These are phyloP conservation scores for Chlamydomonas urium DNA, from an alignment of 139 green algal genomes.

Conservation along the genomic window DNA sequence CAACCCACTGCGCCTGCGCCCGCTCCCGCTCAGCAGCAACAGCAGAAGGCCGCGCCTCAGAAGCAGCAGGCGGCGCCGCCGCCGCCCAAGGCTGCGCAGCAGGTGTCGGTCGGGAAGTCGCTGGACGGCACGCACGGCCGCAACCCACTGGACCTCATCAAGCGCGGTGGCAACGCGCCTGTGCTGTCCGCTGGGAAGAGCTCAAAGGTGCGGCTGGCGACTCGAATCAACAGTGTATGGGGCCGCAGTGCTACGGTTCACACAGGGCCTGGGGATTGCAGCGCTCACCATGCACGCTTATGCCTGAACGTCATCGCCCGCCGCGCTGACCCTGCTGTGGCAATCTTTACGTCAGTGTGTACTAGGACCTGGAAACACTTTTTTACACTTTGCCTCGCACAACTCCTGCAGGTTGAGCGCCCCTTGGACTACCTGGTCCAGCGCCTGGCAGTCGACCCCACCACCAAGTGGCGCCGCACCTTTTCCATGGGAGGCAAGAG, in stretches of 20 bases:
- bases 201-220: too few relatives aligned
- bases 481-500: constrained; percentile 61
- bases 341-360: too few relatives aligned
- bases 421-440: constrained; percentile 64
- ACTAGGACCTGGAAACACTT: too few relatives aligned
- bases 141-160: constrained; percentile 75
- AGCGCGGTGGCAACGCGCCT: too few relatives aligned
- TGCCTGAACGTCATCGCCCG: too few relatives aligned
- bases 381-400: too few relatives aligned
- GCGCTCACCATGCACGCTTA: too few relatives aligned
- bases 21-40: constrained; percentile 11
- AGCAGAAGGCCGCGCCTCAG: constrained; percentile 18
- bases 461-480: constrained; percentile 50
- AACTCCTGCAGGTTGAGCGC: constrained; percentile 34
- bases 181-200: too few relatives aligned
- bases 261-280: too few relatives aligned
- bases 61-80: neutral
- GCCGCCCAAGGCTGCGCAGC: neutral
- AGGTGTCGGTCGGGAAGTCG: constrained; percentile 44
- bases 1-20: neutral
- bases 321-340: too few relatives aligned
- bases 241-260: too few relatives aligned
- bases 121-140: constrained; percentile 36
- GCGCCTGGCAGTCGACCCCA: constrained; percentile 45
- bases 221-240: too few relatives aligned